A percentile compares a stretch with the other conserved stretches of the same genome.
Evolutionary conservation across 176 grass and related monocot genomes (phyloP).

Genomic region (Eragrostis curvula): DNA sequence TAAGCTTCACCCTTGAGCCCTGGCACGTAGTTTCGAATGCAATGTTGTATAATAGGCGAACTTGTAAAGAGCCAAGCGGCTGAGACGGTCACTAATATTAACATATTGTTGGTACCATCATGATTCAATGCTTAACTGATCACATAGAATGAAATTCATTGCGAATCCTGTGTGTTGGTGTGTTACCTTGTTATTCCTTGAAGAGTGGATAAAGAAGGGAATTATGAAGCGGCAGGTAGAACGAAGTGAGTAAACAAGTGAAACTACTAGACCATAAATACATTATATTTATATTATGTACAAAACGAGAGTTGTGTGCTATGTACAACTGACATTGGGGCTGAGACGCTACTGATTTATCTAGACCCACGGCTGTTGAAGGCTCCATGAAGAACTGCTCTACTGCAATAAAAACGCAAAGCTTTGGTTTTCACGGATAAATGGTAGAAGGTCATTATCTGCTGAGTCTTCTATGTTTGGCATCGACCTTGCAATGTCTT

Average conservation of each 20-base stretch:
- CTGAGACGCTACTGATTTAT: not conserved
- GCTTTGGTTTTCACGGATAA: constrained; percentile 64
- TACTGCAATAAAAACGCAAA: constrained; percentile 78
- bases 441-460: constrained; percentile 62
- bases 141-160: not conserved
- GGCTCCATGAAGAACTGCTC: constrained; percentile 21
- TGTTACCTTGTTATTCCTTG: not conserved
- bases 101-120: constrained; percentile 9
- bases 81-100: constrained; percentile 43
- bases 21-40: constrained; percentile 19
- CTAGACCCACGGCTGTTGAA: not conserved
- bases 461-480: constrained; percentile 62
- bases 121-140: constrained; percentile 6
- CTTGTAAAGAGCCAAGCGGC: constrained; percentile 39
- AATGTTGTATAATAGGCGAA: constrained; percentile 31
- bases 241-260: not conserved
- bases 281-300: constrained; percentile 17
- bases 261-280: not conserved
- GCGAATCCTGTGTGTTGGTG: not conserved
- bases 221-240: not conserved
- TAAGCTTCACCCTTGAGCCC: constrained; percentile 21
- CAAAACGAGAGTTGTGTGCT: constrained; percentile 12
- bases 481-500: constrained; percentile 79
- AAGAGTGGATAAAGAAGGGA: not conserved
- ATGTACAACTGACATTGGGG: not conserved